A percentile compares a stretch with the other conserved stretches of the same genome.
Evolutionary conservation across 768 basidiomycete genomes (phyloP).

Genomic region (Pisolithus marmoratus): DNA sequence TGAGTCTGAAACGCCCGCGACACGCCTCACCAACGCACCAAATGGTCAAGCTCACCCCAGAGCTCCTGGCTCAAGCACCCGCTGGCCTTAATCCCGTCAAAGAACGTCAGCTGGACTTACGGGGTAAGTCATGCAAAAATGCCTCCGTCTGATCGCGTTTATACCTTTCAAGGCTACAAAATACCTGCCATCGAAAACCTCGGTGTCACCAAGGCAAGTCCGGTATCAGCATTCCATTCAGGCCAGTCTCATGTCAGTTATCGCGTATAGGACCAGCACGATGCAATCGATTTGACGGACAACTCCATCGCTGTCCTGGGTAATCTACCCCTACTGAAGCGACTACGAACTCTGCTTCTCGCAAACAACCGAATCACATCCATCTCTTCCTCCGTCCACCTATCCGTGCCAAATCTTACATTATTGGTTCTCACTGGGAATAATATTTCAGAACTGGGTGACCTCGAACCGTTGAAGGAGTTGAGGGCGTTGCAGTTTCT

Average conservation of each 20-base stretch:
- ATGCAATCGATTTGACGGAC: conserved; percentile 91
- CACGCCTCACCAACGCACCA: conserved; percentile 14
- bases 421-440: conserved; percentile 84
- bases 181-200: conserved; percentile 96
- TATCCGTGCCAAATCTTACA: conserved; percentile 79
- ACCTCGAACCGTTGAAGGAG: conserved; percentile 79
- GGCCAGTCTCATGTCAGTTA: conserved; percentile 10
- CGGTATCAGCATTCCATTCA: conserved; percentile 14
- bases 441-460: conserved; percentile 72
- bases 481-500: conserved; percentile 69
- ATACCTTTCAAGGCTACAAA: conserved; percentile 64
- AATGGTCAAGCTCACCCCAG: conserved; percentile 91
- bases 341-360: conserved; percentile 76
- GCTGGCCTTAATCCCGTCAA: conserved; percentile 79
- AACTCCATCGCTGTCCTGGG: conserved; percentile 78
- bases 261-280: conserved; percentile 73
- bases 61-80: conserved; percentile 77
- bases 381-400: conserved; percentile 76
- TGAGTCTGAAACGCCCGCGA: conserved; percentile 30
- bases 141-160: conserved; percentile 3
- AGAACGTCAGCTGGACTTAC: conserved; percentile 86
- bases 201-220: conserved; percentile 78
- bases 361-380: conserved; percentile 86
- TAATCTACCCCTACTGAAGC: conserved; percentile 83
- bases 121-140: conserved; percentile 49